Base-by-base conservation (phyloP, 305 asterid species). In the Ajuga reptans region DNA sequence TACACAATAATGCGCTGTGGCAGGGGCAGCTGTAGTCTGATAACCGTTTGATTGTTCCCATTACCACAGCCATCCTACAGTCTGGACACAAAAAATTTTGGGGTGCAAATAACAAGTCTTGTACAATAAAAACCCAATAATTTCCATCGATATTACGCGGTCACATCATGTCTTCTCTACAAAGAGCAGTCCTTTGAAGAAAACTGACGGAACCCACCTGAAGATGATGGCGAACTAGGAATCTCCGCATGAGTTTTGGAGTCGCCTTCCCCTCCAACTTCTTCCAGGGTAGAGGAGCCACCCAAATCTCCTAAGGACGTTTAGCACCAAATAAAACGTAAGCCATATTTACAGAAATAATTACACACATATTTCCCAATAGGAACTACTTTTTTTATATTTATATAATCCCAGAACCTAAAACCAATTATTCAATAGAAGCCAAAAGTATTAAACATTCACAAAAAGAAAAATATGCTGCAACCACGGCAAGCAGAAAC, bases 191-290 rank as follows among this genome's bases (percentile, higher is more conserved):
- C 99, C 99, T 84, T 88, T 83, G 99, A 91, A 83, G 96, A 89
- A 84, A 90, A 81, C 89, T 84, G 95, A 94, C 85, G 84, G 95
- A 91, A 94, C 99, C 99, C 96, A 94, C 99, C 99, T 91, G 97
- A 91, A 85, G 97, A 84, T 47, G 87, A 84, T 79, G 96, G 96
- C 81, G 91, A 89, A 87, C 82, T 80, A 80, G 95, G 92, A 78
- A 84, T 79, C 83, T 85, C 88, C 60, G 95, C 86, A 68, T 57
- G 85, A 79, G 75, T 86, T 78, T 79, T 85, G 80, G 89, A 68
- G 66, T 79, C 92, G 77, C 80, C 83, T 42, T 80, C 82, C 84
- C 87, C 96, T 87, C 87, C 96, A 77, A 73, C 95, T 77, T 83
- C 90, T 55, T 78, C 90, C 79, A 72, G 83, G 77, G 73, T 69